Conservation (phyloP, 345 rosid species). For the Aurinia saxatilis region DNA sequence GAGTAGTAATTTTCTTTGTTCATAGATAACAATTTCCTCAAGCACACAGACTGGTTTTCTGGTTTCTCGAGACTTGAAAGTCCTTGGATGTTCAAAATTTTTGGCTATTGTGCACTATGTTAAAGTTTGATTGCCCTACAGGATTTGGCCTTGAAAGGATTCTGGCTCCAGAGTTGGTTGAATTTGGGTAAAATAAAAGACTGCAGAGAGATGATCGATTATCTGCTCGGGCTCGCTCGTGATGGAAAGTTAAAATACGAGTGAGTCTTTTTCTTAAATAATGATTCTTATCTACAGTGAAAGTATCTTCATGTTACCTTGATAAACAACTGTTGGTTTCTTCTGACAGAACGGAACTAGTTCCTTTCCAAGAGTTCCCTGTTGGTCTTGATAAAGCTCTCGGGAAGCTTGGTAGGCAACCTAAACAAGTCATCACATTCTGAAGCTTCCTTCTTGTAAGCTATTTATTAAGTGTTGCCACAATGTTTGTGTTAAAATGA, state of each 20-base stretch:
- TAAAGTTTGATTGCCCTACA: constrained; percentile 18
- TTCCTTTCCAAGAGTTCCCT: constrained; percentile 58
- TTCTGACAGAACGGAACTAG: constrained; percentile 59
- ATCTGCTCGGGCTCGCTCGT: constrained; percentile 51
- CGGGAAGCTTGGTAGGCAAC: constrained; percentile 76
- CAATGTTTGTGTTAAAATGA: not conserved
- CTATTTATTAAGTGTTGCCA: not conserved
- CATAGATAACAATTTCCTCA: no score
- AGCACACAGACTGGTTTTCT: no score
- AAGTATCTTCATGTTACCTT: not conserved
- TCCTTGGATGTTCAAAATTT: no score
- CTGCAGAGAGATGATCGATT: constrained; percentile 64
- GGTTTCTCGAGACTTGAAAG: no score
- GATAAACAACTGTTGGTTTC: not conserved
- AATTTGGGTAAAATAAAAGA: constrained; percentile 51
- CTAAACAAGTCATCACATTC: constrained; percentile 43
- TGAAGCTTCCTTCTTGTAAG: constrained; percentile 19
- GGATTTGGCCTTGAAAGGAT: constrained; percentile 88
- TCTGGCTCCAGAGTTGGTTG: constrained; percentile 86
- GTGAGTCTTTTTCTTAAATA: constrained; percentile 31
- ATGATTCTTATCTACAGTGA: not conserved
- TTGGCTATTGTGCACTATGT: not conserved
- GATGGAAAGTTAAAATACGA: constrained; percentile 75
- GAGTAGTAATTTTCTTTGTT: no score
- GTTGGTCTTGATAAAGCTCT: constrained; percentile 59